Conservation (phyloP, 2,329 filamentous ascomycete species). For the Hypomyces perniciosus region DNA sequence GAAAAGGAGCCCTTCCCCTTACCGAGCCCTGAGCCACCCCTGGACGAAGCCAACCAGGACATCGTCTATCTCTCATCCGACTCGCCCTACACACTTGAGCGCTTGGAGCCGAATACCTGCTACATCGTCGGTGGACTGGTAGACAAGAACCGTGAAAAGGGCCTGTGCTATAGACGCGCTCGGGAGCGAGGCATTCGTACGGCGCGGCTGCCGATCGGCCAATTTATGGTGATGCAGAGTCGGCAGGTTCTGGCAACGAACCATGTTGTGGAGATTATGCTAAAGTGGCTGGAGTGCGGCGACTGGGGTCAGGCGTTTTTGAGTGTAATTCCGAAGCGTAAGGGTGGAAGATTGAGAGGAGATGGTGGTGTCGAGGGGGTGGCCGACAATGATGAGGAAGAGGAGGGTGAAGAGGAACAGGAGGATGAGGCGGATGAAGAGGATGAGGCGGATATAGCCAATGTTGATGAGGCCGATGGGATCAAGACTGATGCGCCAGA, state of each 20-base stretch:
- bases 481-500: slow-evolving; percentile 4
- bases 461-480: slow-evolving; percentile 9
- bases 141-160: slow-evolving; percentile 94
- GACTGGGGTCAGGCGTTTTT: slow-evolving; percentile 91
- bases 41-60: slow-evolving; percentile 30
- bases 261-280: slow-evolving; percentile 95
- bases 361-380: slow-evolving; percentile 20
- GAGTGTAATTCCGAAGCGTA: slow-evolving; percentile 82
- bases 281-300: slow-evolving; percentile 81
- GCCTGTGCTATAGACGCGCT: slow-evolving; percentile 81
- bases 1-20: slow-evolving; percentile 28
- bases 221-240: slow-evolving; percentile 87
- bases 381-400: slow-evolving; percentile 19
- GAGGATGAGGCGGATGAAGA: slow-evolving; percentile 4
- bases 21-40: slow-evolving; percentile 27
- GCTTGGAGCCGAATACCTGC: slow-evolving; percentile 78
- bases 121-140: slow-evolving; percentile 94
- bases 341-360: slow-evolving; percentile 65
- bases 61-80: slow-evolving; percentile 90
- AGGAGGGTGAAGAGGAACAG: slow-evolving; percentile 18
- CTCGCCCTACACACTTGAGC: slow-evolving; percentile 75
- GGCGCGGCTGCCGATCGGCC: slow-evolving; percentile 87
- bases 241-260: slow-evolving; percentile 86
- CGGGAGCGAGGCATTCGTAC: slow-evolving; percentile 71
- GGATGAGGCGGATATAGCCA: slow-evolving; percentile 1